phyloP scores from a whole-genome alignment of 495 filamentous ascomycete species.

The Aspergillus olivimuriae region DNA sequence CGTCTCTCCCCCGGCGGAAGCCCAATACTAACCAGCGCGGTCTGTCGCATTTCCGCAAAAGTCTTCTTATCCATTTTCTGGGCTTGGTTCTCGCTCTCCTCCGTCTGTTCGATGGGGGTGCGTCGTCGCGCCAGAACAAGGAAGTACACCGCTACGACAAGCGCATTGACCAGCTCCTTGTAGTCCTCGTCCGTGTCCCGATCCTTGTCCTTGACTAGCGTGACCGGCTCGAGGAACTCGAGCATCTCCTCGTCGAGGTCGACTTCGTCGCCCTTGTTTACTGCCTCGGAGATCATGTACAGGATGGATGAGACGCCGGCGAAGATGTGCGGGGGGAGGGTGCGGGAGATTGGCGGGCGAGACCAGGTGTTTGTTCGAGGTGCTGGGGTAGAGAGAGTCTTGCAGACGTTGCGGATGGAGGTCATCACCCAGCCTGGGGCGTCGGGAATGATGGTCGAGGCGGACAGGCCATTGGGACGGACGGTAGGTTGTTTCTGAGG shows the following conservation, averaged over 20 bases:
- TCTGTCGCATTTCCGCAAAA: conserved; percentile 43
- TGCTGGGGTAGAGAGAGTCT: conserved; percentile 50
- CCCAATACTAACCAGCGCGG: conserved; percentile 34
- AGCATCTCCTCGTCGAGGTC: conserved; percentile 32
- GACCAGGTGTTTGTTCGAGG: conserved; percentile 41
- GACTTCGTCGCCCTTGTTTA: conserved; percentile 27
- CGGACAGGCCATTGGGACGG: conserved; percentile 16
- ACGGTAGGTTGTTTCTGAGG: conserved; percentile 13
- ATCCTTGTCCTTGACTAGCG: conserved; percentile 19
- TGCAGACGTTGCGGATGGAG: conserved; percentile 58
- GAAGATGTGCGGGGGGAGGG: conserved; percentile 56
- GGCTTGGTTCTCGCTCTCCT: conserved; percentile 17
- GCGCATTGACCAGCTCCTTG: conserved; percentile 34
- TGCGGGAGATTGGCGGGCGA: conserved; percentile 38
- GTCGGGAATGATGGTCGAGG: conserved; percentile 33
- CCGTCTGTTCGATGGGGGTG: conserved; percentile 17
- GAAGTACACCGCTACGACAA: conserved; percentile 64
- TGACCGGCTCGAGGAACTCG: conserved; percentile 34
- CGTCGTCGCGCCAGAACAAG: conserved; percentile 45
- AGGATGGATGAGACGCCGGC: conserved; percentile 56
- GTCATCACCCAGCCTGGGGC: conserved; percentile 63
- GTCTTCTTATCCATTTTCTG: conserved; percentile 43
- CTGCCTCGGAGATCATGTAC: conserved; percentile 27
- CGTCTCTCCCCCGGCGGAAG: conserved; percentile 26
- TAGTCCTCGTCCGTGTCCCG: conserved; percentile 34